Base-by-base conservation (phyloP, 306 rosid genomes). In the Vigna angularis region DNA sequence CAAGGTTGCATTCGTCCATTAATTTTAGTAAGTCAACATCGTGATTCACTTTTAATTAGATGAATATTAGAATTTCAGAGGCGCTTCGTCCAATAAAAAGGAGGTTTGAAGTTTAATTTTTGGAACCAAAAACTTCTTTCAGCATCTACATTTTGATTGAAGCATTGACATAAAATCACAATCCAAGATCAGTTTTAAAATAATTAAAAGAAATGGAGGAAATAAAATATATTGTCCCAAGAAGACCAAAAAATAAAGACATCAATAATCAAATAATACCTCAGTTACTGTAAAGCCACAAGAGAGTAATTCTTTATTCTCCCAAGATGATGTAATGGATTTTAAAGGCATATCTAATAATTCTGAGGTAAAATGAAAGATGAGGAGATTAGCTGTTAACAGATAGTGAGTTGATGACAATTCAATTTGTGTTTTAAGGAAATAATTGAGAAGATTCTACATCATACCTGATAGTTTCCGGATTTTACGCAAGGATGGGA, bases 331-430 rank as follows among this genome's bases (percentile, higher is more conserved):
- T 10, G 90, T 95, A 69, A 95, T 82, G 42, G 96, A 93, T 81
- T 86, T 93, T 32, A 95, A 82, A 80, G 98, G 90, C 97, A 92
- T 91, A 48, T 95, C 98, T 81, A 95, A 82, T 74, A 95, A 82
- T 75, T 91, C 98, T 90, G 95, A 48, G 68, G 74, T 16, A 56
- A 48, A 30, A 66, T 26, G 72, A 78, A 59, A 74, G 14, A 28
- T 13, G 53, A 72, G 66, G 79, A 79, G 61, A 16, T 74, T 47
- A 68, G 76, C 63, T 49, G 50, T 73, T 59, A 72, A 51, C 48
- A 78, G 68, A 45, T 45, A 12, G 62, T 38, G 57, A 79, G 70
- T 9, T 67, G 71, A 57, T 52, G 15, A 79, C 48, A 59, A 62
- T 47, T 61, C 53, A 63, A 72, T 52, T 26, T 62, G 64, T 3